A percentile compares a stretch with the other conserved stretches of the same genome.
These are phyloP conservation scores for Panellus pusillus DNA, from an alignment of 768 basidiomycete genomes.

Conservation along the genomic window DNA sequence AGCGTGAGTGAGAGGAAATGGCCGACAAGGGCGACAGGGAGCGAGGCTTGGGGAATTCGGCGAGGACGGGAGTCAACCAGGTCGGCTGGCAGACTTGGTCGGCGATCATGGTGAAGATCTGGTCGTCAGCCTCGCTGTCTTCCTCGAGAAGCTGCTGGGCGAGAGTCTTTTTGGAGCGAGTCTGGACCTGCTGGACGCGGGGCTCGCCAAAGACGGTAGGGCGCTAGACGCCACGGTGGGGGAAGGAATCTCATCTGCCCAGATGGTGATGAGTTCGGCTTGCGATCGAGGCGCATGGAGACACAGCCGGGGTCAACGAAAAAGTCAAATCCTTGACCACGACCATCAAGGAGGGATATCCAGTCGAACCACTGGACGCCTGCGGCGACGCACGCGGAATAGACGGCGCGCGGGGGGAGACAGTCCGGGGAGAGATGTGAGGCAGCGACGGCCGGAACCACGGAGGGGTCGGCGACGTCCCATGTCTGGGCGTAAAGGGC, in stretches of 20 bases:
- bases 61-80: slow-evolving; percentile 66
- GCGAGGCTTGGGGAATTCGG: slow-evolving; percentile 56
- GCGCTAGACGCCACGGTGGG: slow-evolving; percentile 20
- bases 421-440: slow-evolving; percentile 68
- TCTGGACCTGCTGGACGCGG: slow-evolving; percentile 16
- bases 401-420: slow-evolving; percentile 67
- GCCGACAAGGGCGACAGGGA: slow-evolving; percentile 61
- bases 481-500: slow-evolving; percentile 69
- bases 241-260: slow-evolving; percentile 57
- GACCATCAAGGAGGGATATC: slow-evolving; percentile 52
- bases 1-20: slow-evolving; percentile 63
- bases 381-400: slow-evolving; percentile 67
- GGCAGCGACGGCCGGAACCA: slow-evolving; percentile 72
- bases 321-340: slow-evolving; percentile 68
- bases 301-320: slow-evolving; percentile 81
- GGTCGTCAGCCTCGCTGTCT: slow-evolving; percentile 71
- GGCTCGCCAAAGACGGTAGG: slow-evolving; percentile 11
- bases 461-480: slow-evolving; percentile 63
- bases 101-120: slow-evolving; percentile 73
- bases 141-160: slow-evolving; percentile 75
- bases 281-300: slow-evolving; percentile 58
- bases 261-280: slow-evolving; percentile 55
- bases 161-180: slow-evolving; percentile 50
- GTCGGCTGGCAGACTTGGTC: slow-evolving; percentile 68
- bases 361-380: slow-evolving; percentile 82